Base-by-base conservation (phyloP, 192 early-diverging fungal genomes). In the Backusella luteola region DNA sequence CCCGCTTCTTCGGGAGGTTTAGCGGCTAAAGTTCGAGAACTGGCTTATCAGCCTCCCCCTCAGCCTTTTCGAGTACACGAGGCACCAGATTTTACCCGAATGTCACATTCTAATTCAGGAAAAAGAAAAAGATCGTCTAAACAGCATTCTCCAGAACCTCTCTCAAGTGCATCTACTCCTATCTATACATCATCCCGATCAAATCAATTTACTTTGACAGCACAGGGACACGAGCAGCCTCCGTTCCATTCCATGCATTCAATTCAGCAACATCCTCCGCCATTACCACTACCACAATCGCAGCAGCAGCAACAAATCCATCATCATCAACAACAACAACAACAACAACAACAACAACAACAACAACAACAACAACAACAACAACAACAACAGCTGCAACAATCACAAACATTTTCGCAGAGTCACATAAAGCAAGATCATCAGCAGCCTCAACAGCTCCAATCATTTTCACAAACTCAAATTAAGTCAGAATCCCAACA, bases 21-120 rank as follows among this genome's bases (percentile, higher is more conserved):
- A 46, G 75, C 75, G 34, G 75, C 75, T 14, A 76, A 69, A 67
- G 75, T 76, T 1, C 23, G 68, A 32, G 75, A 76, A 23, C 36
- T 76, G 5, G 69, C 75, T 32, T 68, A 44, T 34, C 34, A 67
- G 12, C 26, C 38, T 19, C 66, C 63, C 1, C 59, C 73, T 32
- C 66, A 38, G 7, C 66, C 34, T 7, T 7, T 46, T 59, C 32
- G 53, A 15, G 12, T 34, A 34, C 41, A 36, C 0, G 35, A 66
- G 7, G 34, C 56, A 29, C 67, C 75, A 11, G 68, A 76, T 29
- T 76, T 76, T 32, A 21, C 42, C 67, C 66, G 17, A 9, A 53
- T 76, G 46, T 29, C 44, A 34, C 66, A 66, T 46, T 76, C 75
- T 7, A 70, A 68, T n/a, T 76, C 75, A 32, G n/a, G 19, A 6